These are phyloP conservation scores for Withania somnifera DNA, from an alignment of 305 asterid genomes.

Conservation along the genomic window DNA sequence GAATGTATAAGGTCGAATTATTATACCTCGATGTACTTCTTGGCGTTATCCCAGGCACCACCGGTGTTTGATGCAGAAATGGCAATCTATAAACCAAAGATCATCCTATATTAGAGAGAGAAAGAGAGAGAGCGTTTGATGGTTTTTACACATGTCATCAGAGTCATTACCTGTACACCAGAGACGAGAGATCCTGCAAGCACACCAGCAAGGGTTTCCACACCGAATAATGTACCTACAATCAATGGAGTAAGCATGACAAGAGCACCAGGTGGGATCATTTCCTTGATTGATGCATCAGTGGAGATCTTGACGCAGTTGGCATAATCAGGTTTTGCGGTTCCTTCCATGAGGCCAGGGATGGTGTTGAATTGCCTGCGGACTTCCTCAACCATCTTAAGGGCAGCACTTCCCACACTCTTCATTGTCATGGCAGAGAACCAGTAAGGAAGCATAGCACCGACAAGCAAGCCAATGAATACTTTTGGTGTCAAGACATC, in stretches of 20 bases:
- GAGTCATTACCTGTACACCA: constrained; percentile 20
- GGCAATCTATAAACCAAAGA: constrained; percentile 19
- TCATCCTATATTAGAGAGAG: neutral
- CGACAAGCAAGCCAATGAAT: constrained; percentile 25
- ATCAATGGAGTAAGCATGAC: constrained; percentile 34
- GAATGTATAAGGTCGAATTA: neutral
- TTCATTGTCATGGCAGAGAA: constrained; percentile 35
- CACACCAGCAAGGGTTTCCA: constrained; percentile 24
- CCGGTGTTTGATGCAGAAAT: constrained; percentile 43
- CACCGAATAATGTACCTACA: constrained; percentile 24
- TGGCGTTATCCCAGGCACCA: constrained; percentile 50
- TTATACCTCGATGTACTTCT: constrained; percentile 42
- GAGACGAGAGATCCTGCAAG: constrained; percentile 29
- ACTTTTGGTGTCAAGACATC: constrained; percentile 30
- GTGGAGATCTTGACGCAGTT: constrained; percentile 29
- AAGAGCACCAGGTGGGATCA: constrained; percentile 32
- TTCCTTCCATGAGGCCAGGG: constrained; percentile 31
- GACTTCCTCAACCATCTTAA: constrained; percentile 33
- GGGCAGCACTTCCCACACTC: constrained; percentile 34
- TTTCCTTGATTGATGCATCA: constrained; percentile 29
- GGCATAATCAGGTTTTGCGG: constrained; percentile 26
- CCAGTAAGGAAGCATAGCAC: constrained; percentile 36
- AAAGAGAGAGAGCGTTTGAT: neutral
- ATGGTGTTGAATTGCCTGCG: constrained; percentile 32
- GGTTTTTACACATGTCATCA: neutral